Percentiles rank a stretch among this genome's conserved stretches.
Evolutionary conservation across 495 filamentous ascomycete genomes (phyloP).

Genomic region (Tuber melanosporum): DNA sequence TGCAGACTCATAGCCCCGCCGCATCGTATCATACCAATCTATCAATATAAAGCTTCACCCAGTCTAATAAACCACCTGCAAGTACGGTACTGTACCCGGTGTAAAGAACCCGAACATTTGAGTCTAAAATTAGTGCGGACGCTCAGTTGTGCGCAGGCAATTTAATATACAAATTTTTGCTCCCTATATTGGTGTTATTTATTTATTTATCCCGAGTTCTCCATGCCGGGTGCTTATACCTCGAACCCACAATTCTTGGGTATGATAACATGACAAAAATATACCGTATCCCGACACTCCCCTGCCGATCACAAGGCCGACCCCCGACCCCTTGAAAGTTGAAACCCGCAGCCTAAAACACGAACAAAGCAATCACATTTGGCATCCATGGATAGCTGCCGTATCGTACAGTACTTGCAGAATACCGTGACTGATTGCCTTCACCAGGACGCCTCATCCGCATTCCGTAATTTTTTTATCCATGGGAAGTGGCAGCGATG

Average conservation of each 20-base stretch:
- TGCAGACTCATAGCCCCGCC: neutral
- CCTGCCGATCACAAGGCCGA: neutral
- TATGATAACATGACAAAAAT: neutral
- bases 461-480: neutral
- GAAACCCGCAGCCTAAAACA: neutral
- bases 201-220: too few species aligned
- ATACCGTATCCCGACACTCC: neutral
- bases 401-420: neutral
- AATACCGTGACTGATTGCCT: too few species aligned
- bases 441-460: too few species aligned
- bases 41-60: neutral
- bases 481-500: neutral
- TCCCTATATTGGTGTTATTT: too few species aligned
- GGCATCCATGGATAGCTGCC: neutral
- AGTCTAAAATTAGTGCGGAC: too few species aligned
- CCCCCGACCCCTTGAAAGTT: neutral
- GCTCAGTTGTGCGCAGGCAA: too few species aligned
- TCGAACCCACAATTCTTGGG: neutral
- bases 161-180: too few species aligned
- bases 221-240: too few species aligned
- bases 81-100: too few species aligned
- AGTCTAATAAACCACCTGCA: neutral
- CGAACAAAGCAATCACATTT: neutral
- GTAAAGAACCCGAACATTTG: too few species aligned
- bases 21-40: neutral